Conservation (phyloP, 2,329 filamentous ascomycete species). For the Curvularia hawaiiensis region DNA sequence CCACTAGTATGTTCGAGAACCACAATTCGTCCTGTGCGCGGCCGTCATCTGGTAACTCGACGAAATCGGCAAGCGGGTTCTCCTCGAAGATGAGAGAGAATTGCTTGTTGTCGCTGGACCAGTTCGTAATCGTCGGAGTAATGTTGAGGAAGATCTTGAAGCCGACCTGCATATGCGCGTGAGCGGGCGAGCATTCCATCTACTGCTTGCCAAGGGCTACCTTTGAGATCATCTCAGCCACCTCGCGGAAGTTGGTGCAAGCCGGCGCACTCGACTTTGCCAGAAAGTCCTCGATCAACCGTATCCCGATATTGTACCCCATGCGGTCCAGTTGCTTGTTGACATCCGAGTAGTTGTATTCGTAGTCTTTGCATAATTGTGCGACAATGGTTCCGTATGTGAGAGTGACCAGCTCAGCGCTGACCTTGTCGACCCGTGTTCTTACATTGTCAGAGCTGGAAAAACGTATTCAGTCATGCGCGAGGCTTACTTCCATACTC, state of each 20-base stretch:
- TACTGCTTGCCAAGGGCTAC: conserved; percentile 51
- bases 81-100: conserved; percentile 97
- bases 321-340: conserved; percentile 99
- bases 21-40: conserved; percentile 95
- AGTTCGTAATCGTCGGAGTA: conserved; percentile 90
- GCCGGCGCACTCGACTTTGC: conserved; percentile 91
- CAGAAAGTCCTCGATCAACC: conserved; percentile 95
- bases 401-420: conserved; percentile 93
- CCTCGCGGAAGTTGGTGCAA: conserved; percentile 92
- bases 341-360: conserved; percentile 90
- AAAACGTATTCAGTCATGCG: background rate
- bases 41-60: conserved; percentile 94
- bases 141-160: conserved; percentile 99
- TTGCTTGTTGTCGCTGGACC: conserved; percentile 94
- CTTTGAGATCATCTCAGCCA: conserved; percentile 94
- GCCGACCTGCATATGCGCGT: conserved; percentile 68
- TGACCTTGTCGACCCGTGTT: conserved; percentile 95
- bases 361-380: conserved; percentile 95
- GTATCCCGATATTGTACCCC: conserved; percentile 97
- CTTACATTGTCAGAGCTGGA: conserved; percentile 56
- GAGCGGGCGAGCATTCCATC: conserved; percentile 7
- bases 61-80: conserved; percentile 95
- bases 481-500: conserved; percentile 86
- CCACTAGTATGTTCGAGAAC: conserved; percentile 98
- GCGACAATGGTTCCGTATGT: conserved; percentile 98